Conservation (phyloP, 805 yeast genomes). For the Kockiozyma suomiensis region DNA sequence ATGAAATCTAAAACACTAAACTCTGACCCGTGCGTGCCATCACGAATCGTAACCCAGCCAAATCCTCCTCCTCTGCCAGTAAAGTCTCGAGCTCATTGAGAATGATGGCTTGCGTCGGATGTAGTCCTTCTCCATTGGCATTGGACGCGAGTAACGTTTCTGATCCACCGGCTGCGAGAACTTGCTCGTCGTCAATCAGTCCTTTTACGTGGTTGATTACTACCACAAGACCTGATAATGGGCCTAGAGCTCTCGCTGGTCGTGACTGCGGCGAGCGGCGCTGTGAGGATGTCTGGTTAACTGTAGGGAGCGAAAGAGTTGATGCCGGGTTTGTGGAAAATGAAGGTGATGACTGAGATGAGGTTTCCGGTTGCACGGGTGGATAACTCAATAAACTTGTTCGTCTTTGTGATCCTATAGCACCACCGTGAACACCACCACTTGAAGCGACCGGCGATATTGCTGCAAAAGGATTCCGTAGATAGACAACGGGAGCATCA, state of each 20-base stretch:
- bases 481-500: not conserved
- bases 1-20: conserved; percentile 16
- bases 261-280: not conserved
- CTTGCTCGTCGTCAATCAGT: conserved; percentile 13
- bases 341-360: not conserved
- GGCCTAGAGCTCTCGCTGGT: conserved; percentile 16
- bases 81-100: conserved; percentile 24
- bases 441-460: not conserved
- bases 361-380: not conserved
- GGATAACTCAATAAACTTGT: conserved; percentile 4
- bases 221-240: conserved; percentile 30
- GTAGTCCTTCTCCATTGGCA: not conserved
- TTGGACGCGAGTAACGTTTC: not conserved
- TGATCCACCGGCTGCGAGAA: conserved; percentile 1
- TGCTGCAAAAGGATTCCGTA: not conserved
- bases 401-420: not conserved
- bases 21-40: conserved; percentile 30
- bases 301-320: not conserved
- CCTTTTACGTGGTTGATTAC: conserved; percentile 32
- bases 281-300: not conserved
- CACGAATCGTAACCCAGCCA: conserved; percentile 29
- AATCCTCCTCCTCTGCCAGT: conserved; percentile 26
- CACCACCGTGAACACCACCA: not conserved
- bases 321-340: not conserved
- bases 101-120: conserved; percentile 12